These are phyloP conservation scores for Candida montana DNA, from an alignment of 805 yeast genomes.

Conservation along the genomic window DNA sequence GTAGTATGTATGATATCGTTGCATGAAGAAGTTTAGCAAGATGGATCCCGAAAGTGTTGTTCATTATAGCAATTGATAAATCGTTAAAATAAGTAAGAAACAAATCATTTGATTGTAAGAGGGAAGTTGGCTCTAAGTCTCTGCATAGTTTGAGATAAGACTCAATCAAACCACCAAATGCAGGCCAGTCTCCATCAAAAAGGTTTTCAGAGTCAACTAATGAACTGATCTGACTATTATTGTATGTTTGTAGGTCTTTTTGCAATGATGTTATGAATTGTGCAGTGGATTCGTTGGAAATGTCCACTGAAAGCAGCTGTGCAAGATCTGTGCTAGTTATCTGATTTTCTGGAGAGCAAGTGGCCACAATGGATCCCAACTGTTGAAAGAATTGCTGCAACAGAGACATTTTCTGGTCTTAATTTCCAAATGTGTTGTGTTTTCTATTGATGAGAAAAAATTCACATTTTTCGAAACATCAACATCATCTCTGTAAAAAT, in stretches of 20 bases:
- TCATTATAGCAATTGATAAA: slow-evolving; percentile 44
- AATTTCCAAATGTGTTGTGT: not conserved
- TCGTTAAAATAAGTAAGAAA: slow-evolving; percentile 42
- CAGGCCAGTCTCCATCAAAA: slow-evolving; percentile 33
- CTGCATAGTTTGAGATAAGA: slow-evolving; percentile 40
- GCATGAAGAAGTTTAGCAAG: slow-evolving; percentile 33
- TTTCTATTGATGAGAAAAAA: not conserved
- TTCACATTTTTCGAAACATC: no score
- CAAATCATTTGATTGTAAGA: slow-evolving; percentile 49
- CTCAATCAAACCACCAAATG: slow-evolving; percentile 39
- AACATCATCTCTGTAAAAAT: no score
- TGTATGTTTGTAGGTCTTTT: slow-evolving; percentile 15
- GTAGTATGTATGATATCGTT: slow-evolving; percentile 37
- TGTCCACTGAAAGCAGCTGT: slow-evolving; percentile 11
- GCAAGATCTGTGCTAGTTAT: slow-evolving; percentile 4
- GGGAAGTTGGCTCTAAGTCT: slow-evolving; percentile 53
- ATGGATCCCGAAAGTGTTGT: slow-evolving; percentile 33
- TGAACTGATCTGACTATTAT: slow-evolving; percentile 6
- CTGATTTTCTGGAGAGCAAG: not conserved
- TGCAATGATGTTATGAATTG: slow-evolving; percentile 14
- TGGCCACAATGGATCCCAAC: not conserved
- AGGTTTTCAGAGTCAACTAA: slow-evolving; percentile 25
- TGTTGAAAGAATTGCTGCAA: not conserved
- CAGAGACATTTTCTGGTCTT: not conserved
- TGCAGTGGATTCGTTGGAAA: slow-evolving; percentile 5